Evolutionary conservation across 164 flowering plant species (phyloP).

Genomic region (Kalanchoe fedtschenkoi): DNA sequence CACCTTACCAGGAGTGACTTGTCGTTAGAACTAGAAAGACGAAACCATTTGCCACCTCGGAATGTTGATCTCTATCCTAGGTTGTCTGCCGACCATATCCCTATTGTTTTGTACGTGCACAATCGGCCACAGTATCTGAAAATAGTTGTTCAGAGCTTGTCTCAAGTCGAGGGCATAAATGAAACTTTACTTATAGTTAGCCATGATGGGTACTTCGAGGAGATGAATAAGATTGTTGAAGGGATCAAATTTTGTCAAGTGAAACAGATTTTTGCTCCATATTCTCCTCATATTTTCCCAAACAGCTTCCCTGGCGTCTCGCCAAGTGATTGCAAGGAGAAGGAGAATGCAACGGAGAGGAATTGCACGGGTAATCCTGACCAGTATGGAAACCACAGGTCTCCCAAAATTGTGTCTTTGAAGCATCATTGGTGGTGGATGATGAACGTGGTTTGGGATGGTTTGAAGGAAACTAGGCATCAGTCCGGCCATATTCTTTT

Average conservation of each 20-base stretch:
- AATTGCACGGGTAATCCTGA: constrained; percentile 63
- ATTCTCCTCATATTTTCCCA: constrained; percentile 68
- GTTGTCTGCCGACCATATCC: constrained; percentile 43
- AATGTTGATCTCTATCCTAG: constrained; percentile 60
- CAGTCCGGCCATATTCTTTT: constrained; percentile 74
- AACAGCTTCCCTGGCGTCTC: constrained; percentile 79
- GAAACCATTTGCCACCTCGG: constrained; percentile 58
- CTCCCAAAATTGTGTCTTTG: constrained; percentile 80
- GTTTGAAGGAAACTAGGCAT: constrained; percentile 54
- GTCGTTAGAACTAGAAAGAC: constrained; percentile 40
- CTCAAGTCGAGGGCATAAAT: constrained; percentile 57
- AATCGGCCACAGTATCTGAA: constrained; percentile 80
- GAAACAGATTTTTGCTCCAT: constrained; percentile 83
- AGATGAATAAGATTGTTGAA: constrained; percentile 70
- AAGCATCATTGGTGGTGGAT: constrained; percentile 99
- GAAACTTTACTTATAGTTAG: constrained; percentile 79
- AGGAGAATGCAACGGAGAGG: constrained; percentile 39
- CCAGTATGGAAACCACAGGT: constrained; percentile 85
- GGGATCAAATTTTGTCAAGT: constrained; percentile 80
- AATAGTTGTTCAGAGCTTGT: constrained; percentile 61
- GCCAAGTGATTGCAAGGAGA: constrained; percentile 44
- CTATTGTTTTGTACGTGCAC: constrained; percentile 84
- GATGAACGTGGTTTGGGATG: constrained; percentile 99
- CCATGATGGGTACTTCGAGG: constrained; percentile 83
- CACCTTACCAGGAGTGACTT: constrained; percentile 33